Evolutionary conservation across 352 stramenopile species (phyloP).

Genomic region (Pythium monospermum): DNA sequence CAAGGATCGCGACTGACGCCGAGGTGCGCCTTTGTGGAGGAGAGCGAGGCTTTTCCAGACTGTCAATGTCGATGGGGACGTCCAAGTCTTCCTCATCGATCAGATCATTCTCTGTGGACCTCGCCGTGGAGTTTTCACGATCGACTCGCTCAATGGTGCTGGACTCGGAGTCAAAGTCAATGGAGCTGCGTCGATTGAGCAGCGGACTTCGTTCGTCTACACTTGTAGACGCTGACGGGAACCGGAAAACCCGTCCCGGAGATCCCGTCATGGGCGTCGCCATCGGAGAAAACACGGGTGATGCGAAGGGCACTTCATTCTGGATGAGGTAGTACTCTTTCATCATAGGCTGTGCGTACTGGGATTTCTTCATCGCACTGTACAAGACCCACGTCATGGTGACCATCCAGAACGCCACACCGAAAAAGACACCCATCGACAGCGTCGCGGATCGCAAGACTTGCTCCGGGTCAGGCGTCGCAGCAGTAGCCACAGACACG

Average conservation of each 20-base stretch:
- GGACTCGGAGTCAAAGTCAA: conserved; percentile 13
- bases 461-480: not conserved
- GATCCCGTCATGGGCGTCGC: conserved; percentile 31
- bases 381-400: conserved; percentile 52
- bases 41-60: conserved; percentile 11
- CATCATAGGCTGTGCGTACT: conserved; percentile 58
- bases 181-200: conserved; percentile 22
- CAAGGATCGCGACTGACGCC: conserved; percentile 23
- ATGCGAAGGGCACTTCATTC: conserved; percentile 45
- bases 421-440: conserved; percentile 69
- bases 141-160: conserved; percentile 20
- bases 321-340: conserved; percentile 68
- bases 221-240: conserved; percentile 8
- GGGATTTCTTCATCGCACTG: conserved; percentile 38
- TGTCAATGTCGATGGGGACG: not conserved
- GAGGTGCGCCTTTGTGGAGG: conserved; percentile 31
- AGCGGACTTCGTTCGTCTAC: conserved; percentile 44
- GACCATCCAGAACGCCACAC: conserved; percentile 50
- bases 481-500: not conserved
- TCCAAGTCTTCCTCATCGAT: conserved; percentile 34
- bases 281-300: conserved; percentile 49
- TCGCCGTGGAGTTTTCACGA: conserved; percentile 7
- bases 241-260: conserved; percentile 15
- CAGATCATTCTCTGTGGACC: conserved; percentile 21
- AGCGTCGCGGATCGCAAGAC: conserved; percentile 23